phyloP scores from a whole-genome alignment of 164 flowering plant species.

The Vitis vinifera region ASM3070453v1 NC_081813.1:6695001-6695500 shows the following conservation, averaged over 20 bases:
- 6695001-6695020: background rate
- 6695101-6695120: background rate
- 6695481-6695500: too few relatives aligned
- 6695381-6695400: too few relatives aligned
- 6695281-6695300: background rate
- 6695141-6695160: background rate
- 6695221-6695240: background rate
- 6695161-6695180: background rate
- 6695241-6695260: background rate
- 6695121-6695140: too few relatives aligned
- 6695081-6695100: background rate
- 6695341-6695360: too few relatives aligned
- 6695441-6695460: too few relatives aligned
- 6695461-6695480: too few relatives aligned
- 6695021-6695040: background rate
- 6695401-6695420: too few relatives aligned
- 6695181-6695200: background rate
- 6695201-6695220: background rate
- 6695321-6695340: too few relatives aligned
- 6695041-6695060: background rate
- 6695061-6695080: background rate
- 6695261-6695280: background rate
- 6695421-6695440: too few relatives aligned
- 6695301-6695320: background rate
- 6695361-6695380: too few relatives aligned